Conservation (phyloP, 352 stramenopile genomes). For the Globisporangium yorkense region DNA sequence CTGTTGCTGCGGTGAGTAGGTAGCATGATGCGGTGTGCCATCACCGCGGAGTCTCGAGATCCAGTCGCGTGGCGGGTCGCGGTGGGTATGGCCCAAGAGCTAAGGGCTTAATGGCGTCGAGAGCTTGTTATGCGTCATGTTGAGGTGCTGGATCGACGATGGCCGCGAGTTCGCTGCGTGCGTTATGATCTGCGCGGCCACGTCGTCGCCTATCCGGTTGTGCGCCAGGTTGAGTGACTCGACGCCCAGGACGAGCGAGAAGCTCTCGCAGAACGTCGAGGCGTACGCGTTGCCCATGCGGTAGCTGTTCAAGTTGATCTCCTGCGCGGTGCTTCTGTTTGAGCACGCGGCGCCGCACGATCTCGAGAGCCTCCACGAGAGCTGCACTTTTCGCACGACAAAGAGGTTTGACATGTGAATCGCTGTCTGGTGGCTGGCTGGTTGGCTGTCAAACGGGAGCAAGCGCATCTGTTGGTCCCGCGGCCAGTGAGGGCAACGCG, state of each 20-base stretch:
- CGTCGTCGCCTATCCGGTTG: slow-evolving; percentile 63
- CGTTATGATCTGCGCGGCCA: slow-evolving; percentile 45
- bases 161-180: slow-evolving; percentile 18
- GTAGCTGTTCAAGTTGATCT: slow-evolving; percentile 71
- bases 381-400: slow-evolving; percentile 41
- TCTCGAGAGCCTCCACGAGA: slow-evolving; percentile 59
- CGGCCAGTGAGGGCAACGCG: no score
- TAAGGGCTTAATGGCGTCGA: slow-evolving; percentile 3
- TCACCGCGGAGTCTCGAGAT: no score
- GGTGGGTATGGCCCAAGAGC: no score
- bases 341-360: slow-evolving; percentile 41
- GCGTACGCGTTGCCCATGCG: slow-evolving; percentile 61
- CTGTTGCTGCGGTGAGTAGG: no score
- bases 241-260: slow-evolving; percentile 54
- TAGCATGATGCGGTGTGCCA: no score
- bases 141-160: slow-evolving; percentile 43
- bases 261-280: slow-evolving; percentile 48
- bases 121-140: slow-evolving; percentile 59
- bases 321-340: slow-evolving; percentile 36
- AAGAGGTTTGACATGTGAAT: slow-evolving; percentile 23
- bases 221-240: slow-evolving; percentile 63
- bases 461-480: no score
- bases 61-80: no score
- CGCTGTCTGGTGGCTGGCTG: no score
- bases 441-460: no score